phyloP scores from a whole-genome alignment of 129 eudicot genomes.

The Heracleum sosnowskyi region DNA sequence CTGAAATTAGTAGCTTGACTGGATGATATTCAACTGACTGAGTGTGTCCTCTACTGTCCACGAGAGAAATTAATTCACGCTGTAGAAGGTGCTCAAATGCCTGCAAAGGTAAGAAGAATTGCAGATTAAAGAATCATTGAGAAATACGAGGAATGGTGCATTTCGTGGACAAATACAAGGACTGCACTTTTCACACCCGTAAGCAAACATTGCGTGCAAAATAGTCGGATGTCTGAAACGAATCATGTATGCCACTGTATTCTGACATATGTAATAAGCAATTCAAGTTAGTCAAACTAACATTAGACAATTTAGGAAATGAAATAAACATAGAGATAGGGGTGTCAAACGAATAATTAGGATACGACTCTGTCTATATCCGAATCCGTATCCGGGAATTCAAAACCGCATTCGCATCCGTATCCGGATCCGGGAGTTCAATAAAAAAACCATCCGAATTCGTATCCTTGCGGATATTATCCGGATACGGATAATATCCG shows the following conservation, averaged over 20 bases:
- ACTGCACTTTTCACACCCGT: constrained; percentile 34
- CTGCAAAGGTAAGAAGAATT: constrained; percentile 27
- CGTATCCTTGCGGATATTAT: too few species aligned
- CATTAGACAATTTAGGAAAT: background rate
- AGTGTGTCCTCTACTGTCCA: constrained; percentile 64
- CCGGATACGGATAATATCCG: too few species aligned
- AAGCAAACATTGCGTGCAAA: constrained; percentile 70
- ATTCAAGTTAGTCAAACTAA: background rate
- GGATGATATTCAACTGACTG: constrained; percentile 75
- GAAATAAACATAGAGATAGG: background rate
- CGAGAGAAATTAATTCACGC: constrained; percentile 55
- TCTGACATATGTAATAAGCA: constrained; percentile 27
- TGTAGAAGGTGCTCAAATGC: constrained; percentile 87
- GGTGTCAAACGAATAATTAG: too few species aligned
- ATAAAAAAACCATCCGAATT: too few species aligned
- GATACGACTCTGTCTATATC: too few species aligned
- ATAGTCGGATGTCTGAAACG: constrained; percentile 53
- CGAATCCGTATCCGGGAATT: too few species aligned
- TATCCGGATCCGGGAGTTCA: too few species aligned
- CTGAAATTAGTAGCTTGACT: constrained; percentile 62
- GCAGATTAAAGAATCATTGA: background rate
- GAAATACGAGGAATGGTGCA: background rate
- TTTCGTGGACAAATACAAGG: background rate
- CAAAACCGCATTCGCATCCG: too few species aligned
- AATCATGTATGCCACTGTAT: constrained; percentile 66